Conservation (phyloP, 306 rosid genomes). For the Oxytropis ochrocephala region DNA sequence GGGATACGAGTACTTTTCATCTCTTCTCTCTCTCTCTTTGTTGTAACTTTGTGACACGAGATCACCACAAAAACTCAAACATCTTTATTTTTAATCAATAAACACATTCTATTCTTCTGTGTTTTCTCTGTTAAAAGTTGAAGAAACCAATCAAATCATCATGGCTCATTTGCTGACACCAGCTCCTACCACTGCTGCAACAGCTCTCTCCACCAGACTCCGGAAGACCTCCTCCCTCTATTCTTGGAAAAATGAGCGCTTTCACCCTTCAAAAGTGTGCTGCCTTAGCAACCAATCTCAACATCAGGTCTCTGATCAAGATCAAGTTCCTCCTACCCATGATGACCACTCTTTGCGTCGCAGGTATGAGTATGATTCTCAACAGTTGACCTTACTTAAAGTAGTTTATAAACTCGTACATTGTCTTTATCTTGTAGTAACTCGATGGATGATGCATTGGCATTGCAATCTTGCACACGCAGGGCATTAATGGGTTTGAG, state of each 20-base stretch:
- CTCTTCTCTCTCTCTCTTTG: background rate
- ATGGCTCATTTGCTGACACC: constrained; percentile 59
- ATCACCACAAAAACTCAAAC: background rate
- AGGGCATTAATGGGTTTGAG: constrained; percentile 51
- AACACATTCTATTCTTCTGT: background rate
- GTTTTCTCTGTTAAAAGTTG: background rate
- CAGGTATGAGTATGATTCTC: constrained; percentile 44
- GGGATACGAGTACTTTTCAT: background rate
- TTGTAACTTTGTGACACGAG: background rate
- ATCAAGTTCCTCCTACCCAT: background rate
- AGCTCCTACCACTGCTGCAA: constrained; percentile 30
- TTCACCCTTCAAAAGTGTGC: constrained; percentile 11
- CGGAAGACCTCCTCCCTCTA: background rate
- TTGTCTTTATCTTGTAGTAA: background rate
- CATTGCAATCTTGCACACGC: constrained; percentile 15
- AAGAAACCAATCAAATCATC: background rate
- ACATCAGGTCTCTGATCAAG: background rate
- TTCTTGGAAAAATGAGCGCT: background rate
- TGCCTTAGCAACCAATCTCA: constrained; percentile 22
- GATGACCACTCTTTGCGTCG: constrained; percentile 22
- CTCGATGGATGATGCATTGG: background rate
- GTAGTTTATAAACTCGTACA: background rate
- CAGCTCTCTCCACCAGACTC: constrained; percentile 25
- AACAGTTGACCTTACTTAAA: background rate
- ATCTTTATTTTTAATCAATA: background rate